Percentiles rank a stretch among this genome's conserved stretches.
Conservation (phyloP, 2,329 filamentous ascomycete species). For the Clarireedia sp. region DNA sequence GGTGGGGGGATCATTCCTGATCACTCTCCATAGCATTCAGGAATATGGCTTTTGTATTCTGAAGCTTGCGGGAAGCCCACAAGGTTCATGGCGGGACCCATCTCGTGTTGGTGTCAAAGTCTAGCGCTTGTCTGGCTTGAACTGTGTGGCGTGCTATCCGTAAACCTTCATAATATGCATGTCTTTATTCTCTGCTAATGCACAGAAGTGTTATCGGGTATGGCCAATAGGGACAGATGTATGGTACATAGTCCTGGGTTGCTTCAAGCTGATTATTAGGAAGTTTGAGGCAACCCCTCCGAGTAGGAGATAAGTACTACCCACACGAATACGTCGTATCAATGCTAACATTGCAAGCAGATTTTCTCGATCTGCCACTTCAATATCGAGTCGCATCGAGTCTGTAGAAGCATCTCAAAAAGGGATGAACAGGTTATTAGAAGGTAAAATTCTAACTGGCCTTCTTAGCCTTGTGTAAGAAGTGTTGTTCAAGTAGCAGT, state of each 20-base stretch:
- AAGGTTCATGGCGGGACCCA: conserved; percentile 58
- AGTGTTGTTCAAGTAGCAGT: no score
- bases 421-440: no score
- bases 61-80: conserved; percentile 13
- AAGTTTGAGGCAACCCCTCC: conserved; percentile 26
- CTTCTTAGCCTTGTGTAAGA: no score
- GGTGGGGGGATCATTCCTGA: conserved; percentile 16
- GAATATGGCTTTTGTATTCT: background rate
- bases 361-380: no score
- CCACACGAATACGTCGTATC: background rate
- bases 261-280: conserved; percentile 16
- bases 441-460: no score
- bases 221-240: conserved; percentile 21
- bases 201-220: background rate
- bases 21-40: background rate
- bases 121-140: conserved; percentile 67
- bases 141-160: conserved; percentile 18
- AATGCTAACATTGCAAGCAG: background rate
- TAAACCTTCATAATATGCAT: conserved; percentile 7
- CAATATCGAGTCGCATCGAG: no score
- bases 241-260: conserved; percentile 28
- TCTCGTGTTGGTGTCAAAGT: conserved; percentile 90
- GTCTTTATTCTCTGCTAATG: conserved; percentile 15
- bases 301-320: conserved; percentile 28
- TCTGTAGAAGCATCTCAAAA: no score